Percentiles rank a stretch among this genome's conserved stretches.
Conservation (phyloP, 768 basidiomycete species). For the Leccinellum luteum region DNA sequence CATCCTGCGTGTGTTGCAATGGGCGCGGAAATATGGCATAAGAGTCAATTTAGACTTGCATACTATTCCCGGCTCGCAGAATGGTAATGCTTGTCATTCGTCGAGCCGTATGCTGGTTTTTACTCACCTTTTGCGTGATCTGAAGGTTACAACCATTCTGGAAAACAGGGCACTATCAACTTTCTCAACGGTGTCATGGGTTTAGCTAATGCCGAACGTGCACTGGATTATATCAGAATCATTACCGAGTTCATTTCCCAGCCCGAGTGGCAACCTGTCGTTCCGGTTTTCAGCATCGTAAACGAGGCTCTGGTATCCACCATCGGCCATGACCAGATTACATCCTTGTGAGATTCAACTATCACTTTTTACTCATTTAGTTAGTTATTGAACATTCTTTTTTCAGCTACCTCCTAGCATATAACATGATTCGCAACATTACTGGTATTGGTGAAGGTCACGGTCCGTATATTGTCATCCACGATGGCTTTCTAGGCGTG, state of each 20-base stretch:
- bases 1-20: constrained; percentile 69
- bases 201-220: constrained; percentile 78
- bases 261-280: constrained; percentile 62
- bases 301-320: constrained; percentile 56
- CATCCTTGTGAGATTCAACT: constrained; percentile 53
- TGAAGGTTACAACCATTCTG: constrained; percentile 56
- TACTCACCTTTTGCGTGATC: neutral
- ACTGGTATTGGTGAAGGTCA: constrained; percentile 71
- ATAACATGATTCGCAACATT: constrained; percentile 65
- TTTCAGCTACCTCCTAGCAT: constrained; percentile 53
- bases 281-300: constrained; percentile 59
- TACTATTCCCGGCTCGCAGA: constrained; percentile 76
- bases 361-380: neutral
- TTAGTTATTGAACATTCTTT: neutral
- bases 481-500: constrained; percentile 58
- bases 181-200: constrained; percentile 76
- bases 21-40: constrained; percentile 90
- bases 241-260: constrained; percentile 81
- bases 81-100: constrained; percentile 40
- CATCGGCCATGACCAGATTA: constrained; percentile 54
- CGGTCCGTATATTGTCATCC: constrained; percentile 55
- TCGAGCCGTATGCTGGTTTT: neutral
- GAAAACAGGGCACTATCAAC: constrained; percentile 61
- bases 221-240: constrained; percentile 72
- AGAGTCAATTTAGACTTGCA: constrained; percentile 81